A percentile compares a stretch with the other conserved stretches of the same genome.
Conservation (phyloP, 2,329 filamentous ascomycete species). For the Colletotrichum gloeosporioides region DNA sequence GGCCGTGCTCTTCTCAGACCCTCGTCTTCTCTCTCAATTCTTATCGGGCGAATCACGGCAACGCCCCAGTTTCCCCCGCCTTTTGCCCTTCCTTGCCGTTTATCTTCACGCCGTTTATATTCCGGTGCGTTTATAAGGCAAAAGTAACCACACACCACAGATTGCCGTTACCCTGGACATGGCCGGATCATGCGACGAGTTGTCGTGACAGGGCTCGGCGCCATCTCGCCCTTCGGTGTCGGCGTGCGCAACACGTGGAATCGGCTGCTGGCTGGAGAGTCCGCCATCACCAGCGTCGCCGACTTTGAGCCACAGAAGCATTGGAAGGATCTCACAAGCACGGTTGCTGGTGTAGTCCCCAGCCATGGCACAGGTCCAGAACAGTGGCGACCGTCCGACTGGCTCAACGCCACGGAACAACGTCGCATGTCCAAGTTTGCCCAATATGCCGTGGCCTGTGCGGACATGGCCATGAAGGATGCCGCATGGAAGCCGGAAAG, state of each 20-base stretch:
- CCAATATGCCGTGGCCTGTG: slow-evolving; percentile 88
- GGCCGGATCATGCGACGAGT: slow-evolving; percentile 69
- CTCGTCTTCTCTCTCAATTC: neutral
- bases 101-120: neutral
- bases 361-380: slow-evolving; percentile 39
- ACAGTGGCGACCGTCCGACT: slow-evolving; percentile 58
- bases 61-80: neutral
- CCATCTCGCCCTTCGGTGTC: slow-evolving; percentile 83
- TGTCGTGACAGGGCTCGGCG: slow-evolving; percentile 83
- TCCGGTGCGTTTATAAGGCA: neutral
- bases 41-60: neutral
- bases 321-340: slow-evolving; percentile 81
- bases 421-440: slow-evolving; percentile 90
- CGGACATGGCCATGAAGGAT: slow-evolving; percentile 85
- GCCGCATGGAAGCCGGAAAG: slow-evolving; percentile 73
- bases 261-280: slow-evolving; percentile 78
- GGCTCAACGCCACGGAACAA: slow-evolving; percentile 58
- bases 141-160: slow-evolving; percentile 6
- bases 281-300: slow-evolving; percentile 78
- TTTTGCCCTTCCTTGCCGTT: neutral
- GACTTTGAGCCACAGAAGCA: slow-evolving; percentile 57
- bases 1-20: neutral
- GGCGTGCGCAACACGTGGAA: slow-evolving; percentile 81
- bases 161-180: slow-evolving; percentile 32
- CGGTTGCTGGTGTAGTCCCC: slow-evolving; percentile 84